Percentiles rank a stretch among this genome's conserved stretches.
These are phyloP conservation scores for Phytopythium vexans DNA, from an alignment of 352 stramenopile species.

Conservation along the genomic window DNA sequence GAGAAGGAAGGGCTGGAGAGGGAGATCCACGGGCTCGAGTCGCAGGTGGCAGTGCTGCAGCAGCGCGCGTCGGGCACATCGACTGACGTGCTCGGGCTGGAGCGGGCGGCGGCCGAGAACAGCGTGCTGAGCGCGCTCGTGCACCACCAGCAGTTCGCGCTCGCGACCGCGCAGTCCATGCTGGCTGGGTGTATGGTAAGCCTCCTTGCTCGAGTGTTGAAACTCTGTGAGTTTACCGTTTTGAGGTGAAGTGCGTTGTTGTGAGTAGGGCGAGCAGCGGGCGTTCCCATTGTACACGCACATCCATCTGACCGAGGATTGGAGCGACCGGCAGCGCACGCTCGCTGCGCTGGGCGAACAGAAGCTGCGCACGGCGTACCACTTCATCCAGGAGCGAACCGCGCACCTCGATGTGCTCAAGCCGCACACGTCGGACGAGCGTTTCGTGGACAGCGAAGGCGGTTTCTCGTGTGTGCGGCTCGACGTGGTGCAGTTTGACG, in stretches of 20 bases:
- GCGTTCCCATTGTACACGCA: conserved; percentile 20
- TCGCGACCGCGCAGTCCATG: conserved; percentile 16
- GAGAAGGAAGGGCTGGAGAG: conserved; percentile 20
- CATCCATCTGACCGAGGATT: conserved; percentile 25
- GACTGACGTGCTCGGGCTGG: conserved; percentile 1
- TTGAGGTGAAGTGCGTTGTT: not conserved
- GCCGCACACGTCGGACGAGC: conserved; percentile 19
- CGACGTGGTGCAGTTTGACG: conserved; percentile 26
- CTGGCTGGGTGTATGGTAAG: conserved; percentile 12
- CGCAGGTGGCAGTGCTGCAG: conserved; percentile 32
- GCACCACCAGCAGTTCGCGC: conserved; percentile 9
- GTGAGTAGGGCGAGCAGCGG: conserved; percentile 13
- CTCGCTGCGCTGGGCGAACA: conserved; percentile 11
- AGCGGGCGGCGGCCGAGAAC: conserved; percentile 16
- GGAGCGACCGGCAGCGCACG: conserved; percentile 10
- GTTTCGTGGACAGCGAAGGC: conserved; percentile 18
- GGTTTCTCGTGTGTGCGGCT: conserved; percentile 29
- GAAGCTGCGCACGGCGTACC: conserved; percentile 16
- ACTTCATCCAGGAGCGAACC: conserved; percentile 21
- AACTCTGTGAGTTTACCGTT: not conserved
- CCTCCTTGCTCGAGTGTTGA: not conserved
- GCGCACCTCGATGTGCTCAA: conserved; percentile 8
- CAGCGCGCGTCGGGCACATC: not conserved
- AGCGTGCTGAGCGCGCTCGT: conserved; percentile 12
- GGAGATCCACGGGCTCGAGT: conserved; percentile 26